A percentile compares a stretch with the other conserved stretches of the same genome.
Conservation (phyloP, 208 protist species). For the Phytomonas francai region DNA sequence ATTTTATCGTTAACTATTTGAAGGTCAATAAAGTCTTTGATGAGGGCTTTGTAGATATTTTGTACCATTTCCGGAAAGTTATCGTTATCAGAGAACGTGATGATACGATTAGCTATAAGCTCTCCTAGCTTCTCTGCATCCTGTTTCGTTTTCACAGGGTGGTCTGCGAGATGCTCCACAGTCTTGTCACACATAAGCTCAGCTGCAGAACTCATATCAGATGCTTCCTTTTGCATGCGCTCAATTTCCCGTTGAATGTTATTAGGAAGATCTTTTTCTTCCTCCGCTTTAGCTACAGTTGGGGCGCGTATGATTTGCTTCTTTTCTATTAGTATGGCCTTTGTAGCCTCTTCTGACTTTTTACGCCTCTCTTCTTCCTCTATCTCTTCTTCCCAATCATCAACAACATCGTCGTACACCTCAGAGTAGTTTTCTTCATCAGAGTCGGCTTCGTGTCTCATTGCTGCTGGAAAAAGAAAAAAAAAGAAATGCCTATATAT, state of each 20-base stretch:
- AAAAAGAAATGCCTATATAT: slow-evolving; percentile 1
- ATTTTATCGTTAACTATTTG: slow-evolving; percentile 30
- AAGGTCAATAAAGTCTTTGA: slow-evolving; percentile 31
- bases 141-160: slow-evolving; percentile 19
- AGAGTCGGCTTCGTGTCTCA: slow-evolving; percentile 41
- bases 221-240: slow-evolving; percentile 49
- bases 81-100: slow-evolving; percentile 20
- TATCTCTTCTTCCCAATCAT: slow-evolving; percentile 82
- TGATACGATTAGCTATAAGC: slow-evolving; percentile 50
- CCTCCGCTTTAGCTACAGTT: slow-evolving; percentile 26
- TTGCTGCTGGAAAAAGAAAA: slow-evolving; percentile 1
- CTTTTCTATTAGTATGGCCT: slow-evolving; percentile 43
- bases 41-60: slow-evolving; percentile 42
- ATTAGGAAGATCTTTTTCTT: slow-evolving; percentile 34
- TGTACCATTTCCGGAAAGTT: slow-evolving; percentile 45
- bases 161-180: slow-evolving; percentile 33
- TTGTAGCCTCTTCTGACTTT: slow-evolving; percentile 34
- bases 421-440: slow-evolving; percentile 30
- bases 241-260: slow-evolving; percentile 45
- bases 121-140: slow-evolving; percentile 36
- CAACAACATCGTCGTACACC: slow-evolving; percentile 71
- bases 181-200: slow-evolving; percentile 22
- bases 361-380: slow-evolving; percentile 51
- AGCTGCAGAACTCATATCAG: slow-evolving; percentile 27
- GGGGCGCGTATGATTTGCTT: slow-evolving; percentile 52